Evolutionary conservation across 306 rosid species (phyloP).

Genomic region (Cicer bijugum): DNA sequence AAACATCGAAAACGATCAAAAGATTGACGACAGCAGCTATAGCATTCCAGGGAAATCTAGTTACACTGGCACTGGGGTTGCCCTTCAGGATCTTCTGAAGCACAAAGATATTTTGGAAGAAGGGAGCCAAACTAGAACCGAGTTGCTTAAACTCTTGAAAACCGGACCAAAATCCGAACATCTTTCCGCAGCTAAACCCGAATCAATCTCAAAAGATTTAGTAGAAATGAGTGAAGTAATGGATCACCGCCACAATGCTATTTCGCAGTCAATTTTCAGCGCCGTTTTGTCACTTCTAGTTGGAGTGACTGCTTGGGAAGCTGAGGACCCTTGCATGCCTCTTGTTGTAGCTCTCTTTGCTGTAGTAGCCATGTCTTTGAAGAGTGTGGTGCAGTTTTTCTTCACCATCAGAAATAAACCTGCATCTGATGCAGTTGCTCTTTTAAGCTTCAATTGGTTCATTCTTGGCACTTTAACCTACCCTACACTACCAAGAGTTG

Average conservation of each 20-base stretch:
- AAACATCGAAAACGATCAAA: constrained; percentile 43
- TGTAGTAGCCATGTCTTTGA: constrained; percentile 80
- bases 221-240: constrained; percentile 33
- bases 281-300: constrained; percentile 70
- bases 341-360: constrained; percentile 76
- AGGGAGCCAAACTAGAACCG: constrained; percentile 44
- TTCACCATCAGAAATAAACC: constrained; percentile 67
- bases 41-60: constrained; percentile 53
- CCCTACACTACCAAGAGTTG: constrained; percentile 71
- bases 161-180: constrained; percentile 37
- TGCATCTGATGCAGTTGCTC: constrained; percentile 76
- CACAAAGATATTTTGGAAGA: constrained; percentile 51
- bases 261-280: constrained; percentile 72
- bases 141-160: constrained; percentile 54
- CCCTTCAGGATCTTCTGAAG: constrained; percentile 52
- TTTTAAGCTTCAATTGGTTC: constrained; percentile 85
- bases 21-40: constrained; percentile 29
- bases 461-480: constrained; percentile 77
- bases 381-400: constrained; percentile 76
- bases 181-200: constrained; percentile 34
- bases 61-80: constrained; percentile 45
- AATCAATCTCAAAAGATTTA: constrained; percentile 41
- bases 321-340: constrained; percentile 80
- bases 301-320: constrained; percentile 71
- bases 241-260: constrained; percentile 54